Conservation (phyloP, 2,329 filamentous ascomycete genomes). For the Acephala macrosclerotiorum region DNA sequence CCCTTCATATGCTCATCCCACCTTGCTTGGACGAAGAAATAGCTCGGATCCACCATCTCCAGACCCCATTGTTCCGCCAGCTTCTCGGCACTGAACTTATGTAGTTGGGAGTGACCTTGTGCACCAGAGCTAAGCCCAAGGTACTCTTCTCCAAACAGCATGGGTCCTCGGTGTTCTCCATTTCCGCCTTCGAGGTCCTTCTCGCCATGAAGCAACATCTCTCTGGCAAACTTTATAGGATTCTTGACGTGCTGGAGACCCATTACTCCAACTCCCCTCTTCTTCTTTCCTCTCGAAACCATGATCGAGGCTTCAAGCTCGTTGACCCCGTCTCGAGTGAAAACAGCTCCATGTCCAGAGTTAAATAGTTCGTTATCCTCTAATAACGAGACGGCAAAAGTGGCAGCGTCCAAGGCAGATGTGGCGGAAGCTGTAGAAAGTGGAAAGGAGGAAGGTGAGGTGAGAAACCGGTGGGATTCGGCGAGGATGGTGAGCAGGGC, state of each 20-base stretch:
- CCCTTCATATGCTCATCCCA: slow-evolving; percentile 81
- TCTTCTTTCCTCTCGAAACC: slow-evolving; percentile 76
- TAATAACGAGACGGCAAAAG: slow-evolving; percentile 76
- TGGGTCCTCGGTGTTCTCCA: slow-evolving; percentile 44
- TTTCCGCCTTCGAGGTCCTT: slow-evolving; percentile 59
- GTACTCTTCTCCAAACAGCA: slow-evolving; percentile 12
- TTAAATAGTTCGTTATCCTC: slow-evolving; percentile 88
- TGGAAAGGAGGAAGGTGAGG: slow-evolving; percentile 66
- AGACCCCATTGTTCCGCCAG: slow-evolving; percentile 74
- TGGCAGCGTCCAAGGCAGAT: slow-evolving; percentile 74
- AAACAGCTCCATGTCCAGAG: slow-evolving; percentile 83
- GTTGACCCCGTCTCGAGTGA: slow-evolving; percentile 82
- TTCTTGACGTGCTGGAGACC: slow-evolving; percentile 78
- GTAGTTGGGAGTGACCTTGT: slow-evolving; percentile 74
- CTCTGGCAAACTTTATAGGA: slow-evolving; percentile 76
- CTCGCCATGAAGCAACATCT: slow-evolving; percentile 74
- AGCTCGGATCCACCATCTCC: slow-evolving; percentile 69
- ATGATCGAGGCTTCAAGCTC: slow-evolving; percentile 89
- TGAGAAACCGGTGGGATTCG: slow-evolving; percentile 51
- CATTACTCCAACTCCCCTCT: slow-evolving; percentile 81
- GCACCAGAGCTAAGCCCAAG: slow-evolving; percentile 47
- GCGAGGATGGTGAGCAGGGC: slow-evolving; percentile 69
- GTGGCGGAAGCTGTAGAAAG: slow-evolving; percentile 49
- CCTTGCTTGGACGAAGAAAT: slow-evolving; percentile 80
- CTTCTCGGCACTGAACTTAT: slow-evolving; percentile 71